phyloP scores from a whole-genome alignment of 768 basidiomycete species.

The Arthromyces matolae region DNA sequence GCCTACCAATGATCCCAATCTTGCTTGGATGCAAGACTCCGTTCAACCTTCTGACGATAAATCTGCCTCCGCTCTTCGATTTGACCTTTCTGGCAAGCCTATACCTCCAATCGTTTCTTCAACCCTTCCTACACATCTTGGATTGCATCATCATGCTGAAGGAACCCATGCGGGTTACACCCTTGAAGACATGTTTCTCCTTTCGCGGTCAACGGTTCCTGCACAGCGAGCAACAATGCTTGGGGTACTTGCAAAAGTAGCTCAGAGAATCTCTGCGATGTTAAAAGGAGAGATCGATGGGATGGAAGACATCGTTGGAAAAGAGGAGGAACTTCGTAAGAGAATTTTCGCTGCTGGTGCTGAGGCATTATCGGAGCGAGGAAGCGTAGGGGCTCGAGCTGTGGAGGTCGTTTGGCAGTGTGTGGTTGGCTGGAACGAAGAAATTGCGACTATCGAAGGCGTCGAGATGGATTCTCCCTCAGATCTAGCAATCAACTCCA shows the following conservation, averaged over 20 bases:
- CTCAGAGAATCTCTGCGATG: slow-evolving; percentile 31
- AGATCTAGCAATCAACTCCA: slow-evolving; percentile 28
- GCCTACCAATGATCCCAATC: slow-evolving; percentile 61
- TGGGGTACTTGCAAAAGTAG: slow-evolving; percentile 60
- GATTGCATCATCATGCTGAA: slow-evolving; percentile 88
- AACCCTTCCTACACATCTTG: slow-evolving; percentile 76
- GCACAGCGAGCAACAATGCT: slow-evolving; percentile 85
- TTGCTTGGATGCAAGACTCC: slow-evolving; percentile 73
- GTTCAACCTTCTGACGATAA: slow-evolving; percentile 23
- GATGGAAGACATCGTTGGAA: slow-evolving; percentile 33
- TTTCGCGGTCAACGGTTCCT: slow-evolving; percentile 77
- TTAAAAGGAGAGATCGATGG: slow-evolving; percentile 33
- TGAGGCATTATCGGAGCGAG: slow-evolving; percentile 61
- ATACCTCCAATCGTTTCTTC: slow-evolving; percentile 54
- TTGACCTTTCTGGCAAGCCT: slow-evolving; percentile 71
- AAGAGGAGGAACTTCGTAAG: slow-evolving; percentile 49
- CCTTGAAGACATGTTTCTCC: slow-evolving; percentile 76
- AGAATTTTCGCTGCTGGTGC: slow-evolving; percentile 65
- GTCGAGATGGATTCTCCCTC: slow-evolving; percentile 42
- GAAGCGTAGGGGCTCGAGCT: slow-evolving; percentile 62
- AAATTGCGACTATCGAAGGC: slow-evolving; percentile 32
- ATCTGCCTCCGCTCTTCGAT: slow-evolving; percentile 50
- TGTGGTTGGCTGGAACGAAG: slow-evolving; percentile 61
- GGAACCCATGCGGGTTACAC: slow-evolving; percentile 82
- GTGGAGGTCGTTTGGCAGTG: slow-evolving; percentile 75